A percentile compares a stretch with the other conserved stretches of the same genome.
Conservation (phyloP, 495 filamentous ascomycete species). For the Chaetomium cochliodes region DNA sequence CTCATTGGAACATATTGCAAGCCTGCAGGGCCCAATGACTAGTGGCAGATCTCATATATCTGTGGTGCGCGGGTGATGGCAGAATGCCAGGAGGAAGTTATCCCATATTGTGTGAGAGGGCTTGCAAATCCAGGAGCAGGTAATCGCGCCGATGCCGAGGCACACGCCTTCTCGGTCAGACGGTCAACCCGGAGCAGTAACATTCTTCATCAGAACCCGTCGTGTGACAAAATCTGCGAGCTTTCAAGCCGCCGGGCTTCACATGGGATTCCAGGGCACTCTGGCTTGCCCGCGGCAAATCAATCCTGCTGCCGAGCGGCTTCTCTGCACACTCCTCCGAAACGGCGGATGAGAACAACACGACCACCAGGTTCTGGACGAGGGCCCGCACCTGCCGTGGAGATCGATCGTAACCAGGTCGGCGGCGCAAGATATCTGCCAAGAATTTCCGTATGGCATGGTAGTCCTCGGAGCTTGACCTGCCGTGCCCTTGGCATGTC, state of each 20-base stretch:
- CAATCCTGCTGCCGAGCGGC: neutral
- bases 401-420: constrained; percentile 3
- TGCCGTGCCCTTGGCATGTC: constrained; percentile 6
- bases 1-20: neutral
- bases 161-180: neutral
- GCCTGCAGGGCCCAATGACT: neutral
- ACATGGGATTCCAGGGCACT: neutral
- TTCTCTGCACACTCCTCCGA: neutral
- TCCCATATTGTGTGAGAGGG: neutral
- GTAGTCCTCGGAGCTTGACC: constrained; percentile 17
- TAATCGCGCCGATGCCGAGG: neutral
- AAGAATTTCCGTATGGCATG: constrained; percentile 5
- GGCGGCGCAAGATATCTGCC: neutral
- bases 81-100: neutral
- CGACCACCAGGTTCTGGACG: neutral
- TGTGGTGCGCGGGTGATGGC: neutral
- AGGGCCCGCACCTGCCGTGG: neutral
- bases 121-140: neutral
- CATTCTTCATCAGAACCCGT: neutral
- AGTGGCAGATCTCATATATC: neutral
- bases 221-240: neutral
- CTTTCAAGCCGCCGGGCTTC: neutral
- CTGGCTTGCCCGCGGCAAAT: neutral
- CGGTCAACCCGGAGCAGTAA: neutral
- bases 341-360: neutral